phyloP scores from a whole-genome alignment of 768 basidiomycete genomes.

The Pleurotus giganteus region DNA sequence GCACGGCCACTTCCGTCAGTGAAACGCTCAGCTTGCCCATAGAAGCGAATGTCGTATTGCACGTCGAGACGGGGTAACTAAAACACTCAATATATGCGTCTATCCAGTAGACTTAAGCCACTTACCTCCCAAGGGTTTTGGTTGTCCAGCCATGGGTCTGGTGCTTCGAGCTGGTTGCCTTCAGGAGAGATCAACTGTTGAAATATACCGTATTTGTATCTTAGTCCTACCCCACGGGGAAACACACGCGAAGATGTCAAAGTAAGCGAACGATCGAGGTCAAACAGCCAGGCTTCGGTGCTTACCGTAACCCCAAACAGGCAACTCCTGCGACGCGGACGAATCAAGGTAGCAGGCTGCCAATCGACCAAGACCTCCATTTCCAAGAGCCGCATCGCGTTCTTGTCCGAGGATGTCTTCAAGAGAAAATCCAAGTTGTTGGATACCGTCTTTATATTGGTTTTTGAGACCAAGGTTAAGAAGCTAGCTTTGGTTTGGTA shows the following conservation, averaged over 20 bases:
- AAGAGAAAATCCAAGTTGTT: slow-evolving; percentile 84
- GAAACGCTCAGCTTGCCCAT: slow-evolving; percentile 75
- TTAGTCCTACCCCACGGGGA: slow-evolving; percentile 38
- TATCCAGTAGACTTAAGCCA: slow-evolving; percentile 11
- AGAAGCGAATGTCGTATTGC: slow-evolving; percentile 82
- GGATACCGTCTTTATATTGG: slow-evolving; percentile 62
- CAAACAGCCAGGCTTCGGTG: background rate
- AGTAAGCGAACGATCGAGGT: background rate
- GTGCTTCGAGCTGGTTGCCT: slow-evolving; percentile 84
- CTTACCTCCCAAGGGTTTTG: slow-evolving; percentile 80
- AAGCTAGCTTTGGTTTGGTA: slow-evolving; percentile 49
- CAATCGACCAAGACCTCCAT: slow-evolving; percentile 92
- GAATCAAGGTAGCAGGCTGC: slow-evolving; percentile 98
- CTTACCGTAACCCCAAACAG: slow-evolving; percentile 86
- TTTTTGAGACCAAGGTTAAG: slow-evolving; percentile 87
- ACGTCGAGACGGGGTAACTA: slow-evolving; percentile 81
- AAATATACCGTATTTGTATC: slow-evolving; percentile 97
- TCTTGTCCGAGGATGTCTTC: slow-evolving; percentile 88
- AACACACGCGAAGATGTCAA: background rate
- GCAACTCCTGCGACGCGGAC: slow-evolving; percentile 71
- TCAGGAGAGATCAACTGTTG: slow-evolving; percentile 86
- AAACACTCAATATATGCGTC: slow-evolving; percentile 6
- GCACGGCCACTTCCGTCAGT: slow-evolving; percentile 59
- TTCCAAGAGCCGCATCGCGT: slow-evolving; percentile 92
- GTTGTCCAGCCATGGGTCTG: slow-evolving; percentile 89